These are phyloP conservation scores for Pterothamnion heteromorphum DNA, from an alignment of 31 red algal species.

Conservation along the genomic window DNA sequence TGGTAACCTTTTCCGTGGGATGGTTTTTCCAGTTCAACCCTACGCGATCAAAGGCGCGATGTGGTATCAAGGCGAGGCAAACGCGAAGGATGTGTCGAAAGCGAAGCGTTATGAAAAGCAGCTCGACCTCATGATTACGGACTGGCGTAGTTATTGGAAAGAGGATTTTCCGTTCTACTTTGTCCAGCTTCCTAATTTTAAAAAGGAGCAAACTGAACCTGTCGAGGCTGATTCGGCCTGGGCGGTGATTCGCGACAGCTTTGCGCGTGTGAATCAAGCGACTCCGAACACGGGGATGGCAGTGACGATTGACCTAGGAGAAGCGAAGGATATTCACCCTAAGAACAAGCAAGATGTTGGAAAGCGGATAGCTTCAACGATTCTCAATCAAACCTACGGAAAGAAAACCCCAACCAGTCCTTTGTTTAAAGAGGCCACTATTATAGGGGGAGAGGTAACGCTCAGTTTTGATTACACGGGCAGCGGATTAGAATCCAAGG, in stretches of 20 bases:
- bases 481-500: neutral
- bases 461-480: neutral
- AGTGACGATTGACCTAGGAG: neutral
- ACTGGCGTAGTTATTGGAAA: neutral
- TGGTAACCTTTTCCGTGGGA: neutral
- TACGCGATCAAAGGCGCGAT: neutral
- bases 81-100: no score
- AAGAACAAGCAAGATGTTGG: neutral
- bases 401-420: neutral
- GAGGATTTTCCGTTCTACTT: conserved; percentile 16
- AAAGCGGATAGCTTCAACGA: neutral
- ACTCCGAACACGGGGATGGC: conserved; percentile 11
- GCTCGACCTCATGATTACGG: neutral
- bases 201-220: no score
- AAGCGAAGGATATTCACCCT: neutral
- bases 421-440: neutral
- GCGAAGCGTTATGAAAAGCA: no score
- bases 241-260: no score
- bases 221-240: no score
- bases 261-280: no score
- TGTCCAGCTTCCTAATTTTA: neutral
- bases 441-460: neutral
- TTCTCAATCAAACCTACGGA: neutral
- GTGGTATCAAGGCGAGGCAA: conserved; percentile 18
- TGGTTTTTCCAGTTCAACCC: neutral